Base-by-base conservation (phyloP, 495 filamentous ascomycete species). In the Hyaloscypha finlandica region DNA sequence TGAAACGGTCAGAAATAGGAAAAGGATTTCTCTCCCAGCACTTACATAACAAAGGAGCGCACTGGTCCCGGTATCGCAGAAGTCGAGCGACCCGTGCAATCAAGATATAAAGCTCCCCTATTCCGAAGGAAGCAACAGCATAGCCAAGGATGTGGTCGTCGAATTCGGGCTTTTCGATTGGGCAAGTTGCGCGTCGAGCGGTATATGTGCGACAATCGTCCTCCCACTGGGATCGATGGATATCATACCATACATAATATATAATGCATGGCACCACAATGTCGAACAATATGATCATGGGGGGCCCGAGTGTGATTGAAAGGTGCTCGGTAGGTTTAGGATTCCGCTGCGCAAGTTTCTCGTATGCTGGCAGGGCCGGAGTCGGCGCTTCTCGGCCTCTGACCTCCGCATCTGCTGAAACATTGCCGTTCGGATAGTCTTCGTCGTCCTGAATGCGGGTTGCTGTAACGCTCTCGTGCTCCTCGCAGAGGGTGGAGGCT, bases 251-350 rank as follows among this genome's bases (percentile, higher is more conserved):
- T 8, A 64, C 66, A 32, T 68, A 68, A 22, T 68, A 68, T 45
- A 64, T 64, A 59, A 68, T 68, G 45, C 66, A 68, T 5, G 66
- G 66, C 20, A 68, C 66, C 16, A 68, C 60, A 25, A 68, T 59
- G 37, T 68, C 66, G 61, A 68, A 64, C 22, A 68, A 29, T 14
- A 68, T 42, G n/a, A 68, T 68, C 32, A 68, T 64, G 16, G 66
- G 66, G 4, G 66, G 66, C 5, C 66, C 66, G 31, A 68, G 57
- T 11, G 66, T 68, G 25, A 68, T 68, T 22, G 66, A 53, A 29
- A 68, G 59, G 22, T 68, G 66, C 25, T 68, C 66, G 11, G 39
- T 68, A 2, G 60, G 60, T 29, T 68, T 68, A 25, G 61, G 60
- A 30, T 63, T 64, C 20, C 62, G 62, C 60, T 68, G 66, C 11